These are phyloP conservation scores for Andrographis paniculata DNA, from an alignment of 305 asterid genomes.

Conservation along the genomic window DNA sequence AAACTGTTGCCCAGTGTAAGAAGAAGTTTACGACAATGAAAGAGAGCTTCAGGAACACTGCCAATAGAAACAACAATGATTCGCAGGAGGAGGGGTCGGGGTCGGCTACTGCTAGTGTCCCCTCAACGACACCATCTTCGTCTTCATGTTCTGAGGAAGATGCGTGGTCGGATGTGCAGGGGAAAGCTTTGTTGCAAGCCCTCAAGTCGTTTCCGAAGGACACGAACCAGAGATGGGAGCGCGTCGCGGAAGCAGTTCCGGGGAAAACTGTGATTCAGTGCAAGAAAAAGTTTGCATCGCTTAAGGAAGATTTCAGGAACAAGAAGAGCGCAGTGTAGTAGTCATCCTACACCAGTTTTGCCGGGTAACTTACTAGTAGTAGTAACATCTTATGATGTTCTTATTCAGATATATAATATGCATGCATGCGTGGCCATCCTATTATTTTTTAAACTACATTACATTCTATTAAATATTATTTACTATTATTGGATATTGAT, in stretches of 20 bases:
- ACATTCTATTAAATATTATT: too few relatives aligned
- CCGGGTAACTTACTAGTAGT: too few relatives aligned
- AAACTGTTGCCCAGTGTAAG: conserved; percentile 68
- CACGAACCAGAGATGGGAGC: conserved; percentile 81
- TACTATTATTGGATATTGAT: too few relatives aligned
- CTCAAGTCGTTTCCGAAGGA: conserved; percentile 86
- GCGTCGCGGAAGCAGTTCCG: conserved; percentile 77
- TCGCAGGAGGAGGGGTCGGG: conserved; percentile 22
- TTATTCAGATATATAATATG: too few relatives aligned
- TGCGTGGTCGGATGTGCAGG: conserved; percentile 75
- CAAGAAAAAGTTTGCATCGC: conserved; percentile 56
- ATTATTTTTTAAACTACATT: too few relatives aligned
- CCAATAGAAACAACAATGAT: conserved; percentile 27
- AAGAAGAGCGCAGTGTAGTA: conserved; percentile 32
- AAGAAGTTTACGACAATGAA: conserved; percentile 60
- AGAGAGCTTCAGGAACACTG: conserved; percentile 61
- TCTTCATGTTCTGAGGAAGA: conserved; percentile 55
- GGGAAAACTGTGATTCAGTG: conserved; percentile 70
- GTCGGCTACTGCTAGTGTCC: too few relatives aligned
- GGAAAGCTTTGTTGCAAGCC: conserved; percentile 80
- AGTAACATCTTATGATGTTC: too few relatives aligned
- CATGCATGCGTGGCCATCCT: too few relatives aligned
- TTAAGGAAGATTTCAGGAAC: conserved; percentile 85
- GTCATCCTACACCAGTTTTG: neutral
- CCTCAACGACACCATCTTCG: too few relatives aligned